phyloP scores from a whole-genome alignment of 2,329 filamentous ascomycete species.

The Cordyceps javanica region DNA sequence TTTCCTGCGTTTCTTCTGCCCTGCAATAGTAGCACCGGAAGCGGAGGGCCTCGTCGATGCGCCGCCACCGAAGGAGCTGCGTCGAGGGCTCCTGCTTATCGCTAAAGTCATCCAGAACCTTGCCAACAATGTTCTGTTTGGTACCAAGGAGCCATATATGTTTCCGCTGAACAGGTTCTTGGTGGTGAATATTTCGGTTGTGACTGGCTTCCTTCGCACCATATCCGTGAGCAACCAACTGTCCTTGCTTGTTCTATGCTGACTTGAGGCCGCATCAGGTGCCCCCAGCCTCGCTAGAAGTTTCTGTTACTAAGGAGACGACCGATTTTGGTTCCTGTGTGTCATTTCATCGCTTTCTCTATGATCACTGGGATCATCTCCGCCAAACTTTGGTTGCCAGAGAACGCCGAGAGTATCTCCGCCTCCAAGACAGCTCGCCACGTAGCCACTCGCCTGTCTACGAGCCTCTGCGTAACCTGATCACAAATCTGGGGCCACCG shows the following conservation, averaged over 20 bases:
- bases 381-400: constrained; percentile 56
- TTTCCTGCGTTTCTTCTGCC: constrained; percentile 66
- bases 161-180: constrained; percentile 64
- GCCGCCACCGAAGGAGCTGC: constrained; percentile 61
- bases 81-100: constrained; percentile 60
- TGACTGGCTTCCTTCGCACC: constrained; percentile 60
- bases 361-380: constrained; percentile 67
- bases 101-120: constrained; percentile 67
- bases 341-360: constrained; percentile 61
- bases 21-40: constrained; percentile 65
- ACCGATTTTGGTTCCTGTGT: constrained; percentile 69
- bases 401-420: constrained; percentile 51
- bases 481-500: constrained; percentile 61
- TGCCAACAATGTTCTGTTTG: constrained; percentile 66
- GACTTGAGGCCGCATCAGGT: constrained; percentile 27
- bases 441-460: constrained; percentile 51
- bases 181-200: constrained; percentile 60
- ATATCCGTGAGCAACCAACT: constrained; percentile 50
- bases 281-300: constrained; percentile 41
- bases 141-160: constrained; percentile 68
- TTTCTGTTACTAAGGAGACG: constrained; percentile 38
- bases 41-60: constrained; percentile 57
- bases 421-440: constrained; percentile 46
- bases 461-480: constrained; percentile 54
- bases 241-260: constrained; percentile 18